phyloP scores from a whole-genome alignment of 2,329 filamentous ascomycete species.

The Aspergillus hiratsukae region DNA sequence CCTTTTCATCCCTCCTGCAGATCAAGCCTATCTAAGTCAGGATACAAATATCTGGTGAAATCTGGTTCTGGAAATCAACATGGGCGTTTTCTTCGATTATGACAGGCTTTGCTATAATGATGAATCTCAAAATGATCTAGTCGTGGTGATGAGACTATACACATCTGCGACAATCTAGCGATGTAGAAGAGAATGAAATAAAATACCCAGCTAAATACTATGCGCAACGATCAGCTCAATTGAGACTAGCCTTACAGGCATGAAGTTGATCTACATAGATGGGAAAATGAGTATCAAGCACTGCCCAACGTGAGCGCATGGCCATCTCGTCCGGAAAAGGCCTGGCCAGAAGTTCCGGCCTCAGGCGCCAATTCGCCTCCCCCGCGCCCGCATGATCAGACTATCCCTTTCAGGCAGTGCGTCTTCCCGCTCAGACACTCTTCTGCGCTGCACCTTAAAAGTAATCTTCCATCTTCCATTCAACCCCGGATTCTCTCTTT shows the following conservation, averaged over 20 bases:
- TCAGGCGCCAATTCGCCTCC: constrained; percentile 26
- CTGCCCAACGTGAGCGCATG: background rate
- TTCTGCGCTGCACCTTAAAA: constrained; percentile 3
- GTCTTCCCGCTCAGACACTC: constrained; percentile 15
- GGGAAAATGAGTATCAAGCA: background rate
- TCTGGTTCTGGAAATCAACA: background rate
- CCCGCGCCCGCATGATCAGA: constrained; percentile 39
- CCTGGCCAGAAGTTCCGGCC: constrained; percentile 11
- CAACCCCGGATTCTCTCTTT: constrained; percentile 1
- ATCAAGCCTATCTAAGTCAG: constrained; percentile 48
- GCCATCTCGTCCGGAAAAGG: background rate
- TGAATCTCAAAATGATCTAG: background rate
- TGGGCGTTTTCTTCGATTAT: constrained; percentile 8
- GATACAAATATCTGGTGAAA: background rate
- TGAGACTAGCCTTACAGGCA: background rate
- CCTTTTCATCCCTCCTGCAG: constrained; percentile 27
- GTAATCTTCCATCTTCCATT: constrained; percentile 6
- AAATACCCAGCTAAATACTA: background rate
- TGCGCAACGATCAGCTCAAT: background rate
- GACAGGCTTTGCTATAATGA: background rate
- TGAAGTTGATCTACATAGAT: background rate
- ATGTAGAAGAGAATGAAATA: background rate
- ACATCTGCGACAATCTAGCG: background rate
- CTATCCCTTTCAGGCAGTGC: constrained; percentile 21
- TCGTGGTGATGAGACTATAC: constrained; percentile 6